A percentile compares a stretch with the other conserved stretches of the same genome.
Evolutionary conservation across 257 asterid genomes (phyloP).

Genomic region (Mentha longifolia): DNA sequence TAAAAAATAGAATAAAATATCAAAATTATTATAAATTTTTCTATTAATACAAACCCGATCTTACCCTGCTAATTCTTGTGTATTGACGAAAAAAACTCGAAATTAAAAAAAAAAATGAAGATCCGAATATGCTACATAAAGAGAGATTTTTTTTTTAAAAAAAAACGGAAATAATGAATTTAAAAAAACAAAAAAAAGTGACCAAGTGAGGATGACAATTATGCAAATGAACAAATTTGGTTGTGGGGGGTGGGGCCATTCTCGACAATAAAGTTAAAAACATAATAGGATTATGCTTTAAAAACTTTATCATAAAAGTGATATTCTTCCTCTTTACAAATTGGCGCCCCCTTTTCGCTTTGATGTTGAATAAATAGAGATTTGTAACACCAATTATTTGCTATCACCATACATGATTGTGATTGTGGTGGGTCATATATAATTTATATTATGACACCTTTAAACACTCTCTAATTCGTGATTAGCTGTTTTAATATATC

Average conservation of each 20-base stretch:
- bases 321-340: constrained; percentile 59
- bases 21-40: too few relatives aligned
- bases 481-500: constrained; percentile 29
- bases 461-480: constrained; percentile 6
- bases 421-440: constrained; percentile 31
- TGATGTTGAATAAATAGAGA: constrained; percentile 22
- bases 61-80: too few relatives aligned
- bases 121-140: too few relatives aligned
- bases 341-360: constrained; percentile 44
- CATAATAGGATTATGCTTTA: constrained; percentile 39
- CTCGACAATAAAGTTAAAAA: constrained; percentile 31
- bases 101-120: too few relatives aligned
- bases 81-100: too few relatives aligned
- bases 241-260: constrained; percentile 31
- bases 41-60: too few relatives aligned
- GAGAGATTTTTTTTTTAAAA: too few relatives aligned
- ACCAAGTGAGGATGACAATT: neutral
- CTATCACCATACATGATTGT: constrained; percentile 29
- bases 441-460: neutral
- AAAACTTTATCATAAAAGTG: constrained; percentile 38
- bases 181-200: too few relatives aligned
- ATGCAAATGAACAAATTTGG: constrained; percentile 26
- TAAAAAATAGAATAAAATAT: too few relatives aligned
- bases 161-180: too few relatives aligned
- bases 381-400: constrained; percentile 35